Conservation (phyloP, 2,329 filamentous ascomycete species). For the Colletotrichum brevisporum region DNA sequence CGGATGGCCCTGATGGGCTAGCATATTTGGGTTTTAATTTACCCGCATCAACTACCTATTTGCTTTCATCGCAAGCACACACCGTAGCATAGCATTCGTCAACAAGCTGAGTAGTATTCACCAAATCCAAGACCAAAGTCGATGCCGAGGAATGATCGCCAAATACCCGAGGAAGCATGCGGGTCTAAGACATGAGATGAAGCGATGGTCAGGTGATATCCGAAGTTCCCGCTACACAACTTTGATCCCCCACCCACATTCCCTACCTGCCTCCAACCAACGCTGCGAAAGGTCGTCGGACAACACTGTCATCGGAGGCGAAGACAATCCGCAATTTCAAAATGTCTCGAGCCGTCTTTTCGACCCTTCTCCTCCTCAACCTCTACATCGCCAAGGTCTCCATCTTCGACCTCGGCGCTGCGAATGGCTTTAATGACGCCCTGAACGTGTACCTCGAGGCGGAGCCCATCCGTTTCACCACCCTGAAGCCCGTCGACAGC, state of each 20-base stretch:
- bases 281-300: neutral
- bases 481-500: conserved; percentile 40
- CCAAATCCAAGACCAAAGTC: neutral
- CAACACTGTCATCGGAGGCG: neutral
- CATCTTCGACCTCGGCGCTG: conserved; percentile 26
- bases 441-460: neutral
- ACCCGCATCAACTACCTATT: neutral
- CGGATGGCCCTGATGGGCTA: neutral
- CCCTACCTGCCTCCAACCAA: neutral
- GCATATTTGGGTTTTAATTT: conserved; percentile 12
- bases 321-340: neutral
- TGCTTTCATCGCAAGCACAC: no score
- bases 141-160: conserved; percentile 3
- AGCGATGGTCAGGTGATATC: neutral
- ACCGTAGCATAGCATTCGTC: no score
- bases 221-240: neutral
- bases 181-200: conserved; percentile 10
- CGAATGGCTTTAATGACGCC: conserved; percentile 24
- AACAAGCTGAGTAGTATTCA: neutral
- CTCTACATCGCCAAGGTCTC: conserved; percentile 33
- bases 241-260: neutral
- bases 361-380: conserved; percentile 9
- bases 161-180: conserved; percentile 19
- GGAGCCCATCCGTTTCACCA: conserved; percentile 40
- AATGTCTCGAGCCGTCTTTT: conserved; percentile 26